Conservation (phyloP, 1,139 yeast genomes). For the Kodamaea arcana region DNA sequence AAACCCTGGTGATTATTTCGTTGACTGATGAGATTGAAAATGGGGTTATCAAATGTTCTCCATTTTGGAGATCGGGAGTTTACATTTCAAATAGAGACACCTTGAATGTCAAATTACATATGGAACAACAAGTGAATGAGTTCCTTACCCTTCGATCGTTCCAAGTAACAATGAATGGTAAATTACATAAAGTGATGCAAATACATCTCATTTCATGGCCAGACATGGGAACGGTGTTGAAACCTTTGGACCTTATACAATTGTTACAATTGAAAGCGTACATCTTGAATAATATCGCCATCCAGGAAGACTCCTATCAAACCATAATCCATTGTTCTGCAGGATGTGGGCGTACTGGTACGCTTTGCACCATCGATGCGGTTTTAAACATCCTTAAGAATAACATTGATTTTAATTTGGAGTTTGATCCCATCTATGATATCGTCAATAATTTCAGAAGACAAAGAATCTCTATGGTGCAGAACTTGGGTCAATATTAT, state of each 20-base stretch:
- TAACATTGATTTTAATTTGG: constrained; percentile 13
- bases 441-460: constrained; percentile 60
- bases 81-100: constrained; percentile 36
- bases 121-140: constrained; percentile 11
- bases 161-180: constrained; percentile 22
- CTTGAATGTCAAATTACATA: constrained; percentile 27
- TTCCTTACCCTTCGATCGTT: constrained; percentile 35
- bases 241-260: constrained; percentile 39
- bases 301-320: constrained; percentile 25
- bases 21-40: constrained; percentile 51
- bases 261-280: constrained; percentile 37
- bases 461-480: constrained; percentile 82
- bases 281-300: constrained; percentile 16
- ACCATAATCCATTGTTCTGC: constrained; percentile 82
- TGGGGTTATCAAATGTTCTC: constrained; percentile 52
- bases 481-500: constrained; percentile 68
- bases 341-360: constrained; percentile 91
- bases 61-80: constrained; percentile 49
- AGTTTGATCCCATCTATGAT: constrained; percentile 41
- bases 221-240: constrained; percentile 44
- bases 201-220: constrained; percentile 52
- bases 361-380: constrained; percentile 72
- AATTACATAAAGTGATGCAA: constrained; percentile 37
- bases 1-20: constrained; percentile 41
- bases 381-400: constrained; percentile 43